Evolutionary conservation across 352 stramenopile species (phyloP), one percentile per base, ranked within the genome.

Genomic region (Globisporangium polare): DNA sequence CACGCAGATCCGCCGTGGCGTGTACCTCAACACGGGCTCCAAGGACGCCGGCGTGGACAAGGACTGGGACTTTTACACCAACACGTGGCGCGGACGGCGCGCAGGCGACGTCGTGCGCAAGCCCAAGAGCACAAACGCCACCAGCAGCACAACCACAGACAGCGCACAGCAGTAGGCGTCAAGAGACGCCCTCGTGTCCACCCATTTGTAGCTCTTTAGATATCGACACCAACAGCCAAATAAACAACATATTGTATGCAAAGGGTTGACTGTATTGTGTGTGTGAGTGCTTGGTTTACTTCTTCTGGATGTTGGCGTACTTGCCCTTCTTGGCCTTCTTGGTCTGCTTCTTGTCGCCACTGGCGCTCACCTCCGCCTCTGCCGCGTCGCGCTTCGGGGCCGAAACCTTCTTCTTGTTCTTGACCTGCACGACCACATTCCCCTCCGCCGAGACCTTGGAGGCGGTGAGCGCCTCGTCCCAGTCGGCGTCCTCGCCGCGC

Each of bases 401-500:
- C n/a, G n/a, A n/a, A n/a, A n/a, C n/a, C 52, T 60, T 60, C 64
- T 94, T 90, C 72, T 95, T 96, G 65, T 78, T 94, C 71, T 92
- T 91, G 47, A 96, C 79, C 63, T 97, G 87, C 68, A 93, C 79
- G 68, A 84, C 72, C 66, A 92, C 79, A 71, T 77, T 70, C 60
- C 71, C 78, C 24, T 80, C 60, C 15, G 69, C 72, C 2, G 62
- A 65, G 41, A 58, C 69, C 42, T 77, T 69, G 35, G 75, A 60
- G 26, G 79, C 61, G 26, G 77, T 68, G n/a, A 90, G 72, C 22
- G 82, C 82, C 15, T 69, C 64, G 51, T 87, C 85, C 94, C 96
- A 98, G 61, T 98, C 92, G 13, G 95, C 82, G 35, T 98, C 94
- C 29, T 92, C 93, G 46, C 96, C 96, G 58, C 92, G 92, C 31